Percentiles rank a stretch among this genome's conserved stretches.
Evolutionary conservation across 169 alveolate species (phyloP).

Genomic region (Cryptosporidium xiaoi): DNA sequence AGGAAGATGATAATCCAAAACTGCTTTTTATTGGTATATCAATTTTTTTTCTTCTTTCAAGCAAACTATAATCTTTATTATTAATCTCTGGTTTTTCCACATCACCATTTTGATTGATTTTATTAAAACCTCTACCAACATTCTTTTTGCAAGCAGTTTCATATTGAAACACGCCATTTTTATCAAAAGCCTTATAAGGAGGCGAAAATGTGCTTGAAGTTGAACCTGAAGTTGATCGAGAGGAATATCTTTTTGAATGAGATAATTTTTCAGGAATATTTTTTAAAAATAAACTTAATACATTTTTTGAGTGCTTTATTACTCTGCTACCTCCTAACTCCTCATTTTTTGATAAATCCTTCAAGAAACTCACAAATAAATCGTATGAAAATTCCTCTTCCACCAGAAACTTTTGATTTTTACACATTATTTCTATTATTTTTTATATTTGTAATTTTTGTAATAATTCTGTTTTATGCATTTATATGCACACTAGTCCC

Average conservation of each 20-base stretch:
- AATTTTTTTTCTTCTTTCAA: background rate
- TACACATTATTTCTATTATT: slow-evolving; percentile 13
- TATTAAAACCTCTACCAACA: background rate
- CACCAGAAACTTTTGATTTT: background rate
- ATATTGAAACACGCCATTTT: background rate
- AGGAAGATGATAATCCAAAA: too few species aligned
- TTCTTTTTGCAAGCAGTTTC: background rate
- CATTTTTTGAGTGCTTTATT: slow-evolving; percentile 31
- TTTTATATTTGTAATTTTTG: background rate
- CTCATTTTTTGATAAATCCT: slow-evolving; percentile 4
- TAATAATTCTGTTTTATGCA: slow-evolving; percentile 5
- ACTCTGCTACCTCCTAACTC: slow-evolving; percentile 48
- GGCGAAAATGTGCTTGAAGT: slow-evolving; percentile 38
- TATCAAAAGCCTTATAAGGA: background rate
- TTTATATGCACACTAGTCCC: slow-evolving; percentile 68
- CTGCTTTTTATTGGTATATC: too few species aligned
- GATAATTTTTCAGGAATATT: slow-evolving; percentile 52
- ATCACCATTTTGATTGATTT: background rate
- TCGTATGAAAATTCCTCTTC: slow-evolving; percentile 10
- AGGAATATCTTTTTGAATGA: slow-evolving; percentile 58
- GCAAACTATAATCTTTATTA: background rate
- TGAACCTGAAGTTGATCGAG: slow-evolving; percentile 51
- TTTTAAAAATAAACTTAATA: slow-evolving; percentile 33
- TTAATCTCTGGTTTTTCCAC: background rate
- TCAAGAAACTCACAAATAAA: slow-evolving; percentile 30